Percentiles rank a stretch among this genome's conserved stretches.
Conservation (phyloP, 169 alveolate species). For the Plasmodium gaboni region DNA sequence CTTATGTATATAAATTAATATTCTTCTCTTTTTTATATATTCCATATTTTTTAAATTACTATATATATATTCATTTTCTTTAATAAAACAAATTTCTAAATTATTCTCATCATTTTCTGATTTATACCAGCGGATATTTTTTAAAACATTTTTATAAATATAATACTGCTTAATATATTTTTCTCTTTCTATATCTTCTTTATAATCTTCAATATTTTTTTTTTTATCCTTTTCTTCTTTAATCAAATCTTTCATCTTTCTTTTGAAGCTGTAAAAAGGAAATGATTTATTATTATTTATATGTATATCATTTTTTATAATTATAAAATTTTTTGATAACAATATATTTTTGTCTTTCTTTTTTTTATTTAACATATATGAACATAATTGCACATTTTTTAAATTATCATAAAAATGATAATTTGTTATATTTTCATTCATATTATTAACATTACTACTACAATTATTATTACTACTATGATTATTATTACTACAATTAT, state of each 20-base stretch:
- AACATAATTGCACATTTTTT: background rate
- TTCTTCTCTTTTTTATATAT: constrained; percentile 11
- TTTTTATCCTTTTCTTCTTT: background rate
- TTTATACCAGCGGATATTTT: constrained; percentile 8
- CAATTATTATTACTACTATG: background rate
- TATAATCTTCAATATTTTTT: background rate
- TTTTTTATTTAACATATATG: background rate
- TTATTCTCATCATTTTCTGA: background rate
- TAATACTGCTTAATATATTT: background rate
- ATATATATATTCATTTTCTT: constrained; percentile 21
- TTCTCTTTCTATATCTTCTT: background rate
- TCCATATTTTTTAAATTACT: constrained; percentile 15
- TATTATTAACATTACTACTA: background rate
- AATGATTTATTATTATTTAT: background rate
- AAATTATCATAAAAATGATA: background rate
- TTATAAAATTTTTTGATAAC: too few species aligned
- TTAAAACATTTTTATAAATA: background rate
- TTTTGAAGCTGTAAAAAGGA: constrained; percentile 1
- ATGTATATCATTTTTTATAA: background rate
- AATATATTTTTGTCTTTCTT: too few species aligned
- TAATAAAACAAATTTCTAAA: constrained; percentile 25
- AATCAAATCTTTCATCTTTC: background rate
- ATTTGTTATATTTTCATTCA: background rate
- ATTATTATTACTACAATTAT: background rate
- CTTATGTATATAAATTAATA: constrained; percentile 8